phyloP scores from a whole-genome alignment of 2,329 filamentous ascomycete species.

The Pseudogymnoascus sp. region DNA sequence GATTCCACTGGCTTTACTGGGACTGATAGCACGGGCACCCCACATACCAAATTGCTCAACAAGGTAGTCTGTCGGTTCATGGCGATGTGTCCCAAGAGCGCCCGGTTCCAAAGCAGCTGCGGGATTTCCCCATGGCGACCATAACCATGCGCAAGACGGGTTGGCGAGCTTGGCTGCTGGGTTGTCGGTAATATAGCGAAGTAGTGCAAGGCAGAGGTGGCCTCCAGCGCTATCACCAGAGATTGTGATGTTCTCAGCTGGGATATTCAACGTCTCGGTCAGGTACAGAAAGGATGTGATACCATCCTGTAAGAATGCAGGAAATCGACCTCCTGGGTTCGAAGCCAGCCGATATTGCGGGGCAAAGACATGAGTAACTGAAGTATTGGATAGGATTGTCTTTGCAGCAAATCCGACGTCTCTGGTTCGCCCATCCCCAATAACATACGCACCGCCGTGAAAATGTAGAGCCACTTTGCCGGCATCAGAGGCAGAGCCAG shows the following conservation, averaged over 20 bases:
- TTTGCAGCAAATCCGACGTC: slow-evolving; percentile 29
- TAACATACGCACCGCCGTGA: slow-evolving; percentile 41
- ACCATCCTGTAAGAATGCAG: slow-evolving; percentile 41
- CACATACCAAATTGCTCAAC: slow-evolving; percentile 32
- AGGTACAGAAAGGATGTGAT: slow-evolving; percentile 39
- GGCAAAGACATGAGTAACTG: slow-evolving; percentile 32
- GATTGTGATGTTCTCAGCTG: slow-evolving; percentile 34
- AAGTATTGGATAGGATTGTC: slow-evolving; percentile 31
- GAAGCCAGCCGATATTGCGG: slow-evolving; percentile 41
- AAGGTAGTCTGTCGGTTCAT: slow-evolving; percentile 35
- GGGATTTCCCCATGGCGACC: slow-evolving; percentile 37
- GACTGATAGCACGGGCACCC: slow-evolving; percentile 33
- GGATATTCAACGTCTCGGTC: slow-evolving; percentile 30
- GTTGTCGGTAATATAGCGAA: slow-evolving; percentile 38
- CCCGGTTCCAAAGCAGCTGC: slow-evolving; percentile 24
- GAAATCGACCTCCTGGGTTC: slow-evolving; percentile 38
- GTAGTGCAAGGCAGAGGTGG: slow-evolving; percentile 36
- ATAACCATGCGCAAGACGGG: slow-evolving; percentile 34
- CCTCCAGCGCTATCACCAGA: slow-evolving; percentile 43
- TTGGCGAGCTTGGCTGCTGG: slow-evolving; percentile 25
- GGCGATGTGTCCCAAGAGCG: slow-evolving; percentile 10
- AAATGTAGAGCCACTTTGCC: slow-evolving; percentile 36
- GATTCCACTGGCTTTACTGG: slow-evolving; percentile 17
- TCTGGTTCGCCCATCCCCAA: slow-evolving; percentile 34
- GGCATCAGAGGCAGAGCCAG: background rate